Conservation (phyloP, 192 early-diverging fungal genomes). For the Linnemannia elongata region DNA sequence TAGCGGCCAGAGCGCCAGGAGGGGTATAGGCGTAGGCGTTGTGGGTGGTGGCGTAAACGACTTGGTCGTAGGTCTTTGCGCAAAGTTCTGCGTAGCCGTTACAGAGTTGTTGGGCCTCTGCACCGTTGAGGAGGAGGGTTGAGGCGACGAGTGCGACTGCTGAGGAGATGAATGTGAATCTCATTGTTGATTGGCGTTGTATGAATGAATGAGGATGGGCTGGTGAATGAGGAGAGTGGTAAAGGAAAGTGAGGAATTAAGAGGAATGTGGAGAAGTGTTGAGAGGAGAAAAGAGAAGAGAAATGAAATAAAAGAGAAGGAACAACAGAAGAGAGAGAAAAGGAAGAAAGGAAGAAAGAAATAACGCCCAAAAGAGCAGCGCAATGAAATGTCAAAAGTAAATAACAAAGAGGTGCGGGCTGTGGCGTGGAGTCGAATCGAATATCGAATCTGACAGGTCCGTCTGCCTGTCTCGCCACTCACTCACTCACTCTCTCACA, state of each 20-base stretch:
- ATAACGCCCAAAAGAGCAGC: not conserved
- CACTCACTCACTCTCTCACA: too few relatives aligned
- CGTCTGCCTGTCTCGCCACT: too few relatives aligned
- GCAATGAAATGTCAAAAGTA: too few relatives aligned
- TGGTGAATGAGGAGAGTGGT: not conserved
- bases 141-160: constrained; percentile 21
- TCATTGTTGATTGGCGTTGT: constrained; percentile 14
- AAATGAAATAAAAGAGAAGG: not conserved
- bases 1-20: constrained; percentile 70
- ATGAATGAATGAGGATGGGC: not conserved
- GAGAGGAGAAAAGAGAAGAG: not conserved
- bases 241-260: not conserved
- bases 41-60: constrained; percentile 81
- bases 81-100: constrained; percentile 81
- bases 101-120: constrained; percentile 57
- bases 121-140: not conserved
- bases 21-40: constrained; percentile 74
- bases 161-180: constrained; percentile 32
- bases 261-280: not conserved
- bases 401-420: not conserved
- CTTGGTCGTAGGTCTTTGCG: constrained; percentile 67
- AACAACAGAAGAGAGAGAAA: not conserved
- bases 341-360: not conserved
- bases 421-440: not conserved
- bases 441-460: not conserved